Evolutionary conservation across 1,284 basidiomycete genomes (phyloP), one percentile per base, ranked within the genome.

Genomic region (Amylostereum areolatum): DNA sequence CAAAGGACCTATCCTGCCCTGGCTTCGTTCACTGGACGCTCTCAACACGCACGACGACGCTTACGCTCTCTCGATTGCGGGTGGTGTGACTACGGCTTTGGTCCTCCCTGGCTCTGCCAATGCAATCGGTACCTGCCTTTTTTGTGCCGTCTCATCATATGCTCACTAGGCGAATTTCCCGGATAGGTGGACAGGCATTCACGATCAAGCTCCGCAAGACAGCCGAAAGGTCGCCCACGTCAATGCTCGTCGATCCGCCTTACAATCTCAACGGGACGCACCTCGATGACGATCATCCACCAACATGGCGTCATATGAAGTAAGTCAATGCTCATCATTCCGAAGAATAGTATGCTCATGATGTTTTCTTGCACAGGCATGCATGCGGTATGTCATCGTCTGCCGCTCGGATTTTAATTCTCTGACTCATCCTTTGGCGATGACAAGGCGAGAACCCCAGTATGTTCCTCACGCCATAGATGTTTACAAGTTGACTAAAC

Each of bases 191-290:
- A 1, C 59, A 64, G 47, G 61, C 72, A 0, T 74, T 74, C 55
- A 66, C 68, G 3, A 73, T 77, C 59, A 81, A 81, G 62, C 64
- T 77, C 10, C 68, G 77, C 1, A 61, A 63, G 25, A 74, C 73
- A 0, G 48, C 59, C 10, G 74, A 75, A 52, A 64, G 70, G 2
- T 70, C 72, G 1, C 67, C 72, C 1, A 67, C 62, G 9, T 66
- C 73, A 0, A 71, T 71, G 66, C 63, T 76, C 2, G 60, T 77
- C 12, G 75, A 77, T 48, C 69, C 73, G 7, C 73, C 73, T 0
- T 66, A 63, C 49, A 60, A 62, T 12, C 61, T 65, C 46, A 71
- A 69, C 50, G 59, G 58, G 11, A 64, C 66, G 4, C 52, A 62
- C 30, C 54, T 58, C 8, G 61, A 65, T 32, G 51, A 56, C 3